Evolutionary conservation across 2,329 filamentous ascomycete species (phyloP), one percentile per base, ranked within the genome.

Genomic region (Pleurostoma richardsiae): DNA sequence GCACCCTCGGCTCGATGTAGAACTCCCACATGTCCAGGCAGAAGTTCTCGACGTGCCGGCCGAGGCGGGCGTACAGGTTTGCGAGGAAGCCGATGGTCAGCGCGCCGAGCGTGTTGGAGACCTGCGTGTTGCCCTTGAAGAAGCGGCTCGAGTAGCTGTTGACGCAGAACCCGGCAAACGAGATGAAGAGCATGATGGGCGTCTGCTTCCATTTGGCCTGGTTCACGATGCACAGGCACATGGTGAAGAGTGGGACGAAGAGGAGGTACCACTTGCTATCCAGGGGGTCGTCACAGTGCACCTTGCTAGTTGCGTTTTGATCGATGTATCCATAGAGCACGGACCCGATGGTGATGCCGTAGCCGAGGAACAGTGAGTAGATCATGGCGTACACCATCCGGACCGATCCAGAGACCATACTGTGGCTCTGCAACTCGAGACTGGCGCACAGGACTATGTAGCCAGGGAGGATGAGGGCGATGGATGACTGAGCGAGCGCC

Each of bases 161-260:
- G 56, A 89, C 85, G 6, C 83, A 71, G 59, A 87, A 94, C 6
- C 88, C 89, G 0, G 81, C 78, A 30, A 90, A 69, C 0, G 88
- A 81, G 56, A 95, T 90, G 49, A 80, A 40, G 4, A 87, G 68
- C 87, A 92, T 92, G 43, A 87, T 75, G 0, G 88, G 87, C 30
- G 83, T 79, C 60, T 92, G 88, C 56, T 80, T 85, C 79, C 80
- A 88, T 65, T 90, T 89, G 49, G 86, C 86, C 54, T 92, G 87
- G 64, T 91, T 91, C 57, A 67, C 61, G 42, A 59, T 49, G 49
- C 64, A 67, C 2, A 88, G 71, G 53, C 83, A 87, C 29, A 86
- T 60, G 2, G 85, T 80, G 66, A 88, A 90, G 8, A 77, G 67
- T 0, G 83, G 71, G 1, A 89, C 86, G 56, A 88, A 88, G 29